A percentile compares a stretch with the other conserved stretches of the same genome.
Conservation (phyloP, 495 filamentous ascomycete genomes). For the Poronia punctata region DNA sequence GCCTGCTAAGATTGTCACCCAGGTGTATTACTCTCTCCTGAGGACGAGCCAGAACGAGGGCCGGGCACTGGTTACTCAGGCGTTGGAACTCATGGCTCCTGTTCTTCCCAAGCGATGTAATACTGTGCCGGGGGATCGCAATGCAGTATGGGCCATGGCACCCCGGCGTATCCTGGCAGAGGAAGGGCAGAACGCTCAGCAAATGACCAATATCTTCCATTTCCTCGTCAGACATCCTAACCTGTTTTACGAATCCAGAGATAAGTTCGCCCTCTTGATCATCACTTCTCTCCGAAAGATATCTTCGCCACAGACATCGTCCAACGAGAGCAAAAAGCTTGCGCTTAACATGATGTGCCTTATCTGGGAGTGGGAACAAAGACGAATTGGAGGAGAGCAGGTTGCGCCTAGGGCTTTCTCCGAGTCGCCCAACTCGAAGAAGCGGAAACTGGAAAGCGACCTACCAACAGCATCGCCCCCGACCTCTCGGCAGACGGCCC, state of each 20-base stretch:
- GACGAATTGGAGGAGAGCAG: constrained; percentile 53
- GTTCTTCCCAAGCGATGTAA: constrained; percentile 74
- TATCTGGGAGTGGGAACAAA: constrained; percentile 90
- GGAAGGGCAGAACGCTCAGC: constrained; percentile 93
- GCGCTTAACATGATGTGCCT: constrained; percentile 83
- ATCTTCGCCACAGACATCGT: constrained; percentile 73
- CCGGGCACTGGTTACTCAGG: constrained; percentile 83
- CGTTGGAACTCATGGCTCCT: constrained; percentile 87
- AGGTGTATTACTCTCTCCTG: constrained; percentile 85
- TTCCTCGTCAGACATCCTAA: constrained; percentile 90
- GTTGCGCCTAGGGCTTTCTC: constrained; percentile 41
- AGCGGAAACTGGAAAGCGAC: constrained; percentile 63
- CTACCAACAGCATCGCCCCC: constrained; percentile 39
- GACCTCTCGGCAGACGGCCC: constrained; percentile 33
- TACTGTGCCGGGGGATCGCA: constrained; percentile 38
- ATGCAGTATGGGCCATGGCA: constrained; percentile 76
- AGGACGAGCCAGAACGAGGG: constrained; percentile 95
- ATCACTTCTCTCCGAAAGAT: constrained; percentile 86
- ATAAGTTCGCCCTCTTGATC: constrained; percentile 81
- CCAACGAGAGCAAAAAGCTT: constrained; percentile 87
- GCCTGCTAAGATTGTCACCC: constrained; percentile 87
- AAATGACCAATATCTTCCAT: constrained; percentile 94
- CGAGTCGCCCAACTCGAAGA: constrained; percentile 66
- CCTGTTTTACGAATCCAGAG: constrained; percentile 89
- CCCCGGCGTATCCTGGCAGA: constrained; percentile 87